Conservation (phyloP, 371 early-diverging fungal genomes). For the Mucor piriformis region DNA sequence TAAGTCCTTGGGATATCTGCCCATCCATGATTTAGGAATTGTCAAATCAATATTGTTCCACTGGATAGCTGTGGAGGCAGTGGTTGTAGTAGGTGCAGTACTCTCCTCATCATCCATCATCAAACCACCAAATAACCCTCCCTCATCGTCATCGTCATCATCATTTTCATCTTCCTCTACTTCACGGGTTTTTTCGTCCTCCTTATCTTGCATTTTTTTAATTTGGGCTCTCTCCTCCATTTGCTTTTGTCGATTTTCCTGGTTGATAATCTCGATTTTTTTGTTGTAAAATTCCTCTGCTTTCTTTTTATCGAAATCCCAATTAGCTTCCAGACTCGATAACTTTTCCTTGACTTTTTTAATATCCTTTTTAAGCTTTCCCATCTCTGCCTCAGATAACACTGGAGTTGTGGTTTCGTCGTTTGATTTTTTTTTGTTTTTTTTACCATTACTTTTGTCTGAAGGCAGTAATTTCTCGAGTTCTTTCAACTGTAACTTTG, state of each 20-base stretch:
- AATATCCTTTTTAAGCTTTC: constrained; percentile 41
- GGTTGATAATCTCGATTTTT: constrained; percentile 26
- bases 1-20: constrained; percentile 49
- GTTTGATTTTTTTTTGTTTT: constrained; percentile 33
- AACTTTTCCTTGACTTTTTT: constrained; percentile 50
- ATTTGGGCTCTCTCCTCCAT: constrained; percentile 4
- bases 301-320: constrained; percentile 50
- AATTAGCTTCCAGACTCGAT: constrained; percentile 50
- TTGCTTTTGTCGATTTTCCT: constrained; percentile 31
- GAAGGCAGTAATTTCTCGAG: constrained; percentile 31
- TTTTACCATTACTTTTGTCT: constrained; percentile 15
- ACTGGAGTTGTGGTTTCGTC: constrained; percentile 19
- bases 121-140: constrained; percentile 24
- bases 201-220: constrained; percentile 32
- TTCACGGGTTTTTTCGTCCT: constrained; percentile 19
- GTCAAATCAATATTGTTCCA: constrained; percentile 26
- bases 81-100: background rate
- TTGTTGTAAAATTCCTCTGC: constrained; percentile 36
- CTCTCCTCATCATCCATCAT: constrained; percentile 23
- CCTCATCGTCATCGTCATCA: constrained; percentile 23
- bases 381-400: constrained; percentile 11
- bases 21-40: constrained; percentile 47
- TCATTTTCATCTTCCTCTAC: constrained; percentile 31
- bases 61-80: background rate
- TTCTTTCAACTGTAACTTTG: constrained; percentile 24